Evolutionary conservation across 495 filamentous ascomycete species (phyloP), one percentile per base, ranked within the genome.

Genomic region (Tetracladium setigerum): DNA sequence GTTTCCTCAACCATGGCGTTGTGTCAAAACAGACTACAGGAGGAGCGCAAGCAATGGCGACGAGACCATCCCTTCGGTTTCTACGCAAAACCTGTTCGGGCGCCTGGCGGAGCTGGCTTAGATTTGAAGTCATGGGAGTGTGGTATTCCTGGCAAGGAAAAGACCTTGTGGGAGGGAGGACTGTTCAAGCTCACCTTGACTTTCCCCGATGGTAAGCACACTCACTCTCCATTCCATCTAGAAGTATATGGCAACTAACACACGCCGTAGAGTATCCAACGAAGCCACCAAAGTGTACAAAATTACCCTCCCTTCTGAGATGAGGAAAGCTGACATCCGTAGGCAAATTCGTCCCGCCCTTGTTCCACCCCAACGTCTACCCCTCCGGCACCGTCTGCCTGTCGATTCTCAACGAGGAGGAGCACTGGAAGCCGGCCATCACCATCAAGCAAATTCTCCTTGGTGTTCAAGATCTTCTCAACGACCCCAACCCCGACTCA

Each of bases 311-410:
- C 31, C 50, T 32, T 41, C 10, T 38, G 2, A 38, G 27, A 12
- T 14, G 57, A 35, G 46, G 39, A 46, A 52, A 46, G 32, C 35
- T 50, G 38, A 54, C 46, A 42, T 54, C 36, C 12, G 37, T 55
- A 97, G 91, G 91, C 82, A 95, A 95, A 79, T 99, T 99, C 58
- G 76, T 82, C 1, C 92, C 92, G 6, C 89, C 92, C 2, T 83
- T 99, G 12, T 99, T 97, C 73, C 92, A 99, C 62, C 92, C 92
- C 0, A 99, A 99, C 60, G 94, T 99, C 58, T 99, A 99, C 62
- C 92, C 92, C 1, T 96, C 91, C 2, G 94, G 92, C 46, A 97
- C 92, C 15, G 94, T 99, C 43, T 99, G 92, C 62, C 78, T 99
- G 11, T 95, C 88, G 13, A 99, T 99, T 56, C 66, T 99, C 47